These are phyloP conservation scores for Solanum verrucosum DNA, from an alignment of 257 asterid genomes.

Conservation along the genomic window DNA sequence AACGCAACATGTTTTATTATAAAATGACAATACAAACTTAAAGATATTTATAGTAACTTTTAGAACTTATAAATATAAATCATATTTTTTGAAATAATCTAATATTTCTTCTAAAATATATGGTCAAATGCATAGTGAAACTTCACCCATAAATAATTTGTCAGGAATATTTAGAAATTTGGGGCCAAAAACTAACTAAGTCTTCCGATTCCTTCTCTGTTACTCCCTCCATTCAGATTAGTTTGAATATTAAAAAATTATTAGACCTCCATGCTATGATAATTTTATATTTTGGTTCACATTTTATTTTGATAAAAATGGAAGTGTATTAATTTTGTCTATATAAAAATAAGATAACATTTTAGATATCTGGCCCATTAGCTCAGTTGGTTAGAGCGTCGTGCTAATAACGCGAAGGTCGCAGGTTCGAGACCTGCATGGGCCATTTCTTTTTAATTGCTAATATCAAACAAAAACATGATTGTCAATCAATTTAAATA, in stretches of 20 bases:
- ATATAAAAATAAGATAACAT: rapidly evolving
- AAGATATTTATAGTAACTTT: background rate
- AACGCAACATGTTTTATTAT: too few species aligned
- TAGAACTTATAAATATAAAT: too few species aligned
- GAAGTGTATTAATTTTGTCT: background rate
- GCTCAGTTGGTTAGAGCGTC: slow-evolving; percentile 20
- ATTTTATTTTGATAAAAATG: too few species aligned
- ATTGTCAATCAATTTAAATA: slow-evolving; percentile 7
- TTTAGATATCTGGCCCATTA: background rate
- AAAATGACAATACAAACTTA: too few species aligned
- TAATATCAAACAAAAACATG: background rate
- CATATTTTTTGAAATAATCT: too few species aligned
- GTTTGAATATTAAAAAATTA: background rate
- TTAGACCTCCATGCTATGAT: background rate
- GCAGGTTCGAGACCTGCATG: background rate
- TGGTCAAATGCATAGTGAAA: too few species aligned
- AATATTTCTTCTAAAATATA: too few species aligned
- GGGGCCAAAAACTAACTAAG: too few species aligned
- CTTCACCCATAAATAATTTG: too few species aligned
- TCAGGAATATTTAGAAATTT: too few species aligned
- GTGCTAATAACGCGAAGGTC: slow-evolving; percentile 18
- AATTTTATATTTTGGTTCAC: too few species aligned
- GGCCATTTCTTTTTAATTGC: background rate
- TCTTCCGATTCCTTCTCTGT: background rate
- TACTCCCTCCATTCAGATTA: background rate